Conservation (phyloP, 805 yeast species). For the Saccharomycopsis selenospora region DNA sequence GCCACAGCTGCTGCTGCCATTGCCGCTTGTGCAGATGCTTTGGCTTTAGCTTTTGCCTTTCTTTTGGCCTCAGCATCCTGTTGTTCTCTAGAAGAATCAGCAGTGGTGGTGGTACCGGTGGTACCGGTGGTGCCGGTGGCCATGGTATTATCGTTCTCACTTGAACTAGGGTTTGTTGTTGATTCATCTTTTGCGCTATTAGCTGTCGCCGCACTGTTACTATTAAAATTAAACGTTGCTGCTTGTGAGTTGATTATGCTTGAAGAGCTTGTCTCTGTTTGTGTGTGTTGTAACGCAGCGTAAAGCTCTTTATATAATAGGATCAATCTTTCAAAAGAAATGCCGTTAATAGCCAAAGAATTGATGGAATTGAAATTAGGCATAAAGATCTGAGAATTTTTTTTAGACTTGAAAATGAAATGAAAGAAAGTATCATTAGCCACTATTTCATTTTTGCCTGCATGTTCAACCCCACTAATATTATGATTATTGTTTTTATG, state of each 20-base stretch:
- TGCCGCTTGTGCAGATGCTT: conserved; percentile 2
- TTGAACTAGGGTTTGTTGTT: too few relatives aligned
- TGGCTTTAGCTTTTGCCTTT: conserved; percentile 3
- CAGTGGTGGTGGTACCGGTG: too few relatives aligned
- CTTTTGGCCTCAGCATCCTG: too few relatives aligned
- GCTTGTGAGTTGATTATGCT: conserved; percentile 28
- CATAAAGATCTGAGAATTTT: conserved; percentile 57
- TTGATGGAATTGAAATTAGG: conserved; percentile 24
- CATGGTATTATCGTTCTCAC: too few relatives aligned
- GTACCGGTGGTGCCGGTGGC: too few relatives aligned
- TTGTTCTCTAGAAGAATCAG: too few relatives aligned
- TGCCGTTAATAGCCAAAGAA: conserved; percentile 1
- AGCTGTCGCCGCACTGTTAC: conserved; percentile 24
- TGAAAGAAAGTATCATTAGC: conserved; percentile 53
- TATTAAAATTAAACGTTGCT: conserved; percentile 33
- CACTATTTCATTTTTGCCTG: conserved; percentile 21
- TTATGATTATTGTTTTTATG: conserved; percentile 2
- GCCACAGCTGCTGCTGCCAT: conserved; percentile 18
- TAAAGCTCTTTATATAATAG: conserved; percentile 22
- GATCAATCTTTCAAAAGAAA: conserved; percentile 17
- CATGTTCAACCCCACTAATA: not conserved
- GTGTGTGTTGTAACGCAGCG: conserved; percentile 31
- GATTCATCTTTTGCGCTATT: not conserved
- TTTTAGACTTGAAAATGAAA: conserved; percentile 70
- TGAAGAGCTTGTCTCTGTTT: conserved; percentile 23